Evolutionary conservation across 106 monocot genomes (phyloP), one percentile per base, ranked within the genome.

Genomic region (Acanthochlamys bracteata): DNA sequence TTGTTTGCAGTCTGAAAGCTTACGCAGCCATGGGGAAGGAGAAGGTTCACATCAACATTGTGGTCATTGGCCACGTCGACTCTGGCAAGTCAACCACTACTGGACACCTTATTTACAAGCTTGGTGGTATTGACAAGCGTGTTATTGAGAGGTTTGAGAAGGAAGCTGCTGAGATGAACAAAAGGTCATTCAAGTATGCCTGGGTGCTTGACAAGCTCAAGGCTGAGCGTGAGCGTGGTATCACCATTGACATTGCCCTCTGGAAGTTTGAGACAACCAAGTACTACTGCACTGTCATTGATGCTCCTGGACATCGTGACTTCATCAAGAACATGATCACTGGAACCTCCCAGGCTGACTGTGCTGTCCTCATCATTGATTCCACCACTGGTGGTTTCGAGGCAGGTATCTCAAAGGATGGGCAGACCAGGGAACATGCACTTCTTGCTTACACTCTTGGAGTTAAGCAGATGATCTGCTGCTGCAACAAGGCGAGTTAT

Each of bases 171-270:
- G 76, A 77, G 42, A 77, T 77, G 76, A 77, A 77, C 71, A 77
- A 77, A 39, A 71, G 76, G 71, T 77, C 76, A 41, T 77, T 77
- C 71, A 77, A 77, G 65, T 77, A 77, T 61, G 76, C 76, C 11
- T 77, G 76, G 76, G 76, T 77, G 47, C 76, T 77, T 66, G 76
- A 77, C 66, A 77, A 77, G 66, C 71, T 77, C 24, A 77, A 77
- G 71, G 76, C 76, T 45, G 76, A 77, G 66, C 53, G 75, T 4
- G 75, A 75, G 20, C 60, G 75, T 54, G 75, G 75, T 56, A 75
- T 75, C 25, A 75, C 75, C 33, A 75, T 75, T 47, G 75, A 75
- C 39, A 75, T 75, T 39, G 75, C 75, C 39, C 61, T 75, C 4
- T 75, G 75, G 75, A 75, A 75, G 33, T 75, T 75, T 47, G 75